Percentiles rank a stretch among this genome's conserved stretches.
Conservation (phyloP, 2,329 filamentous ascomycete genomes). For the Dryadomyces quercivorus region DNA sequence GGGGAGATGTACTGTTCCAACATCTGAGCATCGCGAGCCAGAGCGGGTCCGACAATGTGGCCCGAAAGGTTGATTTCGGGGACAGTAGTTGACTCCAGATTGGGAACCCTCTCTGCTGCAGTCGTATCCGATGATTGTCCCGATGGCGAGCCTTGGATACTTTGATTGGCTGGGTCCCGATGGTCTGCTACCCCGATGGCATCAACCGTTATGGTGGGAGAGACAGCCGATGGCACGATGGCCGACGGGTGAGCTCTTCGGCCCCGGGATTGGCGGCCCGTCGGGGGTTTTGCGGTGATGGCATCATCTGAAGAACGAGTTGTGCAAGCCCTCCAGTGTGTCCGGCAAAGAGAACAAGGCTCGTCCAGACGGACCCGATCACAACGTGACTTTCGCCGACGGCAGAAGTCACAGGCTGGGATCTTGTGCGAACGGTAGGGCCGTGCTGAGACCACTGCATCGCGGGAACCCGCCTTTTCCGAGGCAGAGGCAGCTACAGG, state of each 20-base stretch:
- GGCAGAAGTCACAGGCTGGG: slow-evolving; percentile 5
- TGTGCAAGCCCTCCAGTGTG: slow-evolving; percentile 15
- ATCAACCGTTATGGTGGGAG: too few relatives aligned
- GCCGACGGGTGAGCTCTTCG: neutral
- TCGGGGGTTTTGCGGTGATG: neutral
- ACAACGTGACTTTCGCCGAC: slow-evolving; percentile 3
- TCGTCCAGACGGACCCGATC: neutral
- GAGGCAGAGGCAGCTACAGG: neutral
- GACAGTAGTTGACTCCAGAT: neutral
- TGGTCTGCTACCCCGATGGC: neutral
- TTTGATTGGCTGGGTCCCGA: neutral
- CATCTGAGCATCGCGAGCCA: slow-evolving; percentile 4
- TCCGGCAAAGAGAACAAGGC: slow-evolving; percentile 28
- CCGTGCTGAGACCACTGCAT: neutral
- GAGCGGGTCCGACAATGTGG: slow-evolving; percentile 2
- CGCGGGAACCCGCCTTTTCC: neutral
- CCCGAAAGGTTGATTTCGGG: slow-evolving; percentile 1
- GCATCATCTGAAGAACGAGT: neutral
- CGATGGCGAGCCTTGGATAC: neutral
- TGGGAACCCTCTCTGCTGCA: neutral
- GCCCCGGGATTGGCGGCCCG: neutral
- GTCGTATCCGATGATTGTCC: neutral
- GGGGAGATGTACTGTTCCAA: slow-evolving; percentile 5
- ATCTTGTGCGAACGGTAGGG: slow-evolving; percentile 13
- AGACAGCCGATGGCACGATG: neutral